phyloP scores from a whole-genome alignment of 176 grass and related monocot genomes.

The Hordeum vulgare region DNA sequence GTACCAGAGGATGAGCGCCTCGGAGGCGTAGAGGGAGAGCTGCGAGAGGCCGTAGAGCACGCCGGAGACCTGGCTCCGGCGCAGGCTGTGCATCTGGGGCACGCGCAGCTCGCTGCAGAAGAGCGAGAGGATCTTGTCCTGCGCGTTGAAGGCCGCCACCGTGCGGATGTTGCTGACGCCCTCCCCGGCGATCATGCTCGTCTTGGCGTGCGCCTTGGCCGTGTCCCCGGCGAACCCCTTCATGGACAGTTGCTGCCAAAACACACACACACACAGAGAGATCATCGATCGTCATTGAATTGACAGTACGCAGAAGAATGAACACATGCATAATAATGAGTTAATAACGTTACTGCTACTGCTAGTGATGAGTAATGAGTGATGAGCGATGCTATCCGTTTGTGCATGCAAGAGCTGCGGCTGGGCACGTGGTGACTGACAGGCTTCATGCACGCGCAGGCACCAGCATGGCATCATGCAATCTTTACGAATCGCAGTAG shows the following conservation, averaged over 20 bases:
- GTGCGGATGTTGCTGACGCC: conserved; percentile 92
- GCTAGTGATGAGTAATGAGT: neutral
- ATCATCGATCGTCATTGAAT: neutral
- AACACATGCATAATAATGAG: too few species aligned
- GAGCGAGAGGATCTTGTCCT: conserved; percentile 80
- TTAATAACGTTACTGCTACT: neutral
- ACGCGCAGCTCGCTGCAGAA: conserved; percentile 66
- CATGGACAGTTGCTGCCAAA: conserved; percentile 74
- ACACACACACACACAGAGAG: neutral
- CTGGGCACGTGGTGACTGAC: neutral
- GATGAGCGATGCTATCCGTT: neutral
- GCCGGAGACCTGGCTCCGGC: conserved; percentile 58
- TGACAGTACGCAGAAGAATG: neutral
- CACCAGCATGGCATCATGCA: neutral
- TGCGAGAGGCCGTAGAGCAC: conserved; percentile 67
- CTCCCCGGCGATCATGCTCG: conserved; percentile 86
- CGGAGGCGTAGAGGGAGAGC: conserved; percentile 68
- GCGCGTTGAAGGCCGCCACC: conserved; percentile 86
- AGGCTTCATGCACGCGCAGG: neutral
- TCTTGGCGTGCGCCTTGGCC: conserved; percentile 83
- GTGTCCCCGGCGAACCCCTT: conserved; percentile 77
- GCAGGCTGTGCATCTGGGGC: conserved; percentile 66
- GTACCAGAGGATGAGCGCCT: conserved; percentile 89
- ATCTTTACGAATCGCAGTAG: conserved; percentile 13
- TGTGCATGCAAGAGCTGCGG: neutral